phyloP scores from a whole-genome alignment of 345 rosid species.

The Citrus cavaleriei region DNA sequence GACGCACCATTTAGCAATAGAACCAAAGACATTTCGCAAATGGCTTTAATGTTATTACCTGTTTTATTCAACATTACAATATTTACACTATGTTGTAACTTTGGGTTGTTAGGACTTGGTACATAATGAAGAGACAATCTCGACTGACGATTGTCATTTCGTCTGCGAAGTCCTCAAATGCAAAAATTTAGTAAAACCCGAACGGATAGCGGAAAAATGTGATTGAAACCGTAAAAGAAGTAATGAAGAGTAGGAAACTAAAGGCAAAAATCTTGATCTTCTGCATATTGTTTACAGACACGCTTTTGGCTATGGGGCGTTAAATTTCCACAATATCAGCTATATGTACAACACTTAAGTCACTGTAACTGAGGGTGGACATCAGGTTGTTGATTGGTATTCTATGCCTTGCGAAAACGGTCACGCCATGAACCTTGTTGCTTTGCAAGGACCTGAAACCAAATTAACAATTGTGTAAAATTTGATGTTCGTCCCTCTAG shows the following conservation, averaged over 20 bases:
- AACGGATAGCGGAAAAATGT: background rate
- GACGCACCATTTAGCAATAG: too few relatives aligned
- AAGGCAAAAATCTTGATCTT: background rate
- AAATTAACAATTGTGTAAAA: background rate
- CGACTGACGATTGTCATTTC: background rate
- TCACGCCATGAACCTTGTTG: slow-evolving; percentile 98
- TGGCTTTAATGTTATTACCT: background rate
- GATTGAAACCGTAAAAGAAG: background rate
- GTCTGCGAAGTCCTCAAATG: background rate
- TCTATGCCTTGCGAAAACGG: slow-evolving; percentile 69
- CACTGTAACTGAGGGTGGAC: background rate
- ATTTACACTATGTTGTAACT: background rate
- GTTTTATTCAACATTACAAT: too few relatives aligned
- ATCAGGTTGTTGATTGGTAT: slow-evolving; percentile 8
- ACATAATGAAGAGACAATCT: background rate
- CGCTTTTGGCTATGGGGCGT: background rate
- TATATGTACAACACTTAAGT: background rate
- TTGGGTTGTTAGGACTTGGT: background rate
- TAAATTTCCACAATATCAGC: background rate
- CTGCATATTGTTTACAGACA: background rate
- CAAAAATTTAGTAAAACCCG: background rate
- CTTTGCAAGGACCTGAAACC: slow-evolving; percentile 75
- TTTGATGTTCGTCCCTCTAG: background rate
- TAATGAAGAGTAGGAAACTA: background rate
- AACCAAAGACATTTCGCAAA: too few relatives aligned